Percentiles rank a stretch among this genome's conserved stretches.
Conservation (phyloP, 2,329 filamentous ascomycete species). For the Lasiodiplodia hormozganensis region DNA sequence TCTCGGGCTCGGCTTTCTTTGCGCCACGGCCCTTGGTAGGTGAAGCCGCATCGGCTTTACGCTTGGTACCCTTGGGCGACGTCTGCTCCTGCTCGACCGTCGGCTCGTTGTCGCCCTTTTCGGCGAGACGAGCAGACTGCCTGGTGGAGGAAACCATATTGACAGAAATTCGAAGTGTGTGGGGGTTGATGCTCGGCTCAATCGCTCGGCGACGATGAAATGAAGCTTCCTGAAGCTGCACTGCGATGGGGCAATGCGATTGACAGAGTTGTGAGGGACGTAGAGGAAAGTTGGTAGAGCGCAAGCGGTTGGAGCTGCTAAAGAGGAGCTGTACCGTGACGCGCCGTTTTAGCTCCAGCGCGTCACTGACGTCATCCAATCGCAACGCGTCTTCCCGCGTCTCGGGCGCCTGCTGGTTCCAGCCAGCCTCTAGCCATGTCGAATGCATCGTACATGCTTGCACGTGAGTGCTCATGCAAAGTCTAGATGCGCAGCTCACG, state of each 20-base stretch:
- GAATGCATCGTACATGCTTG: neutral
- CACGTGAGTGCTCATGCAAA: neutral
- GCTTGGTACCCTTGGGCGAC: constrained; percentile 45
- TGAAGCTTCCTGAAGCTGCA: constrained; percentile 14
- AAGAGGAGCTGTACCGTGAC: constrained; percentile 21
- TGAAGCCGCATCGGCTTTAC: constrained; percentile 45
- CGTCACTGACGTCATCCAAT: constrained; percentile 26
- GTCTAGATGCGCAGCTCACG: neutral
- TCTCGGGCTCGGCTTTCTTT: constrained; percentile 46
- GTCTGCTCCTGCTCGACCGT: constrained; percentile 33
- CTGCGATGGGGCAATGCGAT: neutral
- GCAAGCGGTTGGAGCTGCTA: constrained; percentile 3
- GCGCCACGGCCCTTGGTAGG: constrained; percentile 51
- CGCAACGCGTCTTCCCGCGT: constrained; percentile 19
- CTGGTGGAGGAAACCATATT: constrained; percentile 17
- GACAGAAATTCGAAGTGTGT: neutral
- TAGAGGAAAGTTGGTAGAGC: neutral
- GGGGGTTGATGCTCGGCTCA: neutral
- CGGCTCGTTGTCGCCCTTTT: constrained; percentile 7
- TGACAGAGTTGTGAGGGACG: too few relatives aligned
- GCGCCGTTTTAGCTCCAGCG: constrained; percentile 27
- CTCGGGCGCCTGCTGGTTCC: neutral
- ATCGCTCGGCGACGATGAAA: neutral
- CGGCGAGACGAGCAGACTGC: constrained; percentile 15
- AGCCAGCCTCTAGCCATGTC: neutral